Base-by-base conservation (phyloP, 1,284 basidiomycete genomes). In the Leccinum holopus region DNA sequence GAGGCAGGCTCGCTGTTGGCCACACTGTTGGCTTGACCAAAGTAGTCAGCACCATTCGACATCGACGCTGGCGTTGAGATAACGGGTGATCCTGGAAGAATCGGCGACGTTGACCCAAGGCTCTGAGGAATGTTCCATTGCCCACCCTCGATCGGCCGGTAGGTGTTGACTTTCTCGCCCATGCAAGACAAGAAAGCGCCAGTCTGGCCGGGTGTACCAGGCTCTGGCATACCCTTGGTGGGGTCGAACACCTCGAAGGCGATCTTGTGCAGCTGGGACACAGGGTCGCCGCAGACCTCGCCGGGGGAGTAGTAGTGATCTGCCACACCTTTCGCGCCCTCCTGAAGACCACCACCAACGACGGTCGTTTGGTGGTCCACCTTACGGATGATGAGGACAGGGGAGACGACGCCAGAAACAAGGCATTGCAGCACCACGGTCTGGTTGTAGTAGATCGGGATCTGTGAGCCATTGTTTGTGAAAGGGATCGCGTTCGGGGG, bases 391-490 rank as follows among this genome's bases (percentile, higher is more conserved):
- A 98, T 91, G 63, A 98, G 84, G 30, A 95, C 87, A 8, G 96
- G 96, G 62, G 93, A 95, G 68, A 96, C 92, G 30, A 95, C 90
- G 21, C 95, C 96, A 2, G 96, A 97, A 8, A 92, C 92, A 65
- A 98, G 81, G 69, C 95, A 98, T 73, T 98, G 97, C 18, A 98
- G 79, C 35, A 98, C 94, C 56, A 98, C 90, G 0, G 94, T 95
- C 74, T 96, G 93, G 72, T 98, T 98, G 82, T 97, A 98, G 76
- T 95, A 94, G 63, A 98, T 90, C 28, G 93, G 88, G 57, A 88
- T 90, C 70, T 88, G 87, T 3, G 87, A 87, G 3, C 89, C 90
- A 68, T 90, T 88, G 75, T 86, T 87, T 59, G 88, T 89, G 79
- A 92, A 87, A 16, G 91, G 80, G 64, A 95, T 89, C 4, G 93